A percentile compares a stretch with the other conserved stretches of the same genome.
These are phyloP conservation scores for Heliamphora exappendiculata DNA, from an alignment of 148 eudicot genomes.

Conservation along the genomic window DNA sequence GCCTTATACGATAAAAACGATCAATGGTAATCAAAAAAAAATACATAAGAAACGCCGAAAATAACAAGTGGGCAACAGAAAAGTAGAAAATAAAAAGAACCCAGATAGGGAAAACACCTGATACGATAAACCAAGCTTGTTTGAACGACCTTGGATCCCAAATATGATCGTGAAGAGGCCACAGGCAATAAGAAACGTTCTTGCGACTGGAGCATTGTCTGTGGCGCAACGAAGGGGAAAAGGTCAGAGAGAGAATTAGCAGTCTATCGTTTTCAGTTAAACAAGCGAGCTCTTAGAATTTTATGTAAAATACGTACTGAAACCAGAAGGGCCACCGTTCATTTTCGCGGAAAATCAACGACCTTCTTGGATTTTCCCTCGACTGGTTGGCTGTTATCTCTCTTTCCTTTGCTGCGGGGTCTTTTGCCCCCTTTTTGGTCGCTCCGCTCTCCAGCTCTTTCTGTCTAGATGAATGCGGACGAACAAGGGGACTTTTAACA, in stretches of 20 bases:
- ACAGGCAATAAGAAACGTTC: constrained; percentile 54
- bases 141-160: constrained; percentile 71
- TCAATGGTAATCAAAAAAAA: constrained; percentile 1
- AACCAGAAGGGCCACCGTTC: constrained; percentile 74
- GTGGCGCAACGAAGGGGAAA: not conserved
- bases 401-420: not conserved
- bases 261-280: not conserved
- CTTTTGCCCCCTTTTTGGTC: no score
- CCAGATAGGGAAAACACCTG: constrained; percentile 35
- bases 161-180: constrained; percentile 67
- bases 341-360: constrained; percentile 35
- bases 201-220: constrained; percentile 91
- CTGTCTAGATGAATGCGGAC: no score
- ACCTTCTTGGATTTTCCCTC: constrained; percentile 1
- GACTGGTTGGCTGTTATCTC: not conserved
- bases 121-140: constrained; percentile 65
- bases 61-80: not conserved
- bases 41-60: constrained; percentile 5
- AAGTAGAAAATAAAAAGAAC: not conserved
- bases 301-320: constrained; percentile 29
- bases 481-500: no score
- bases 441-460: not conserved
- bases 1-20: not conserved
- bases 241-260: not conserved
- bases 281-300: not conserved